Evolutionary conservation across 441 rosid genomes (phyloP), one percentile per base, ranked within the genome.

Genomic region (Erysimum cheiri): DNA sequence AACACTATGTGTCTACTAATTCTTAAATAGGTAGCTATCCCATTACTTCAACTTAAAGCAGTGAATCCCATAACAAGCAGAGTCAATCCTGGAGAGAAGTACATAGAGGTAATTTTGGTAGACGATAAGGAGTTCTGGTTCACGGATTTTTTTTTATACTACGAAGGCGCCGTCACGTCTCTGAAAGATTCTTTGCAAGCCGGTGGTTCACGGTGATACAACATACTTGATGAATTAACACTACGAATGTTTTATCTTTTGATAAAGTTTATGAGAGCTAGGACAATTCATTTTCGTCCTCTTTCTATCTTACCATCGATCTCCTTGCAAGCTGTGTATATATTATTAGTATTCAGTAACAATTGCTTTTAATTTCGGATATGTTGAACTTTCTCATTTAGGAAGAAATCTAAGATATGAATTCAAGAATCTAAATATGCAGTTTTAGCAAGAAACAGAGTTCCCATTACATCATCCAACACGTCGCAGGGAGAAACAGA

Each of bases 111-210:
- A 28, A 81, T 82, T 48, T 86, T 97, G 0, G 78, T 90, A 12
- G 98, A 92, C 56, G 80, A 83, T 66, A 97, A 86, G 61, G 97
- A 93, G 83, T 93, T 91, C 61, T 93, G 96, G 98, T 91, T 93
- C 84, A 87, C 91, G 97, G 97, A 97, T 37, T 87, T 93, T 73
- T 76, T 89, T 19, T 19, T 19, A 66, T 84, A 89, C 85, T 93
- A 88, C 44, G 76, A 80, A 7, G 80, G 84, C 4, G 93, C 97
- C 8, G 85, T 84, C 72, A 49, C 78, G 32, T 74, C 75, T 76
- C 83, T 92, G 11, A 80, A 77, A 79, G 87, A 80, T 52, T 81
- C 83, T 43, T 75, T 82, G 63, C 81, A 77, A 66, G 65, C 78
- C 55, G 71, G 41, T 73, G 73, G 28, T 54, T 31, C 71, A 28